Evolutionary conservation across 2,329 filamentous ascomycete species (phyloP), one percentile per base, ranked within the genome.

Genomic region (Neofusicoccum kwambonambiense): DNA sequence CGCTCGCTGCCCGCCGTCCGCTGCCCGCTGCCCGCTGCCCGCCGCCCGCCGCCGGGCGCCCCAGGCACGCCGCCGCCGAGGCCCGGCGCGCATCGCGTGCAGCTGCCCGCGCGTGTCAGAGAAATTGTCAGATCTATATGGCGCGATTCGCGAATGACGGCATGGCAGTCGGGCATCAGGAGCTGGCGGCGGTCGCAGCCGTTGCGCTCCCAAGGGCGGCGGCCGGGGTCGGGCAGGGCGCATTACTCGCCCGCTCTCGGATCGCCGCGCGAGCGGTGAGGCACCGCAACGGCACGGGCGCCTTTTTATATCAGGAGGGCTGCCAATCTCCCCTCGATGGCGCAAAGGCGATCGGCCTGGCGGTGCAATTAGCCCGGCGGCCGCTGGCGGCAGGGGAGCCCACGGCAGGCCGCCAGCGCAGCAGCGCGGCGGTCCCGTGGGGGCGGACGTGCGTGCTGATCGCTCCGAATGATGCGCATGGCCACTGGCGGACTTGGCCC

Each of bases 391-490:
- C 34, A 54, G 51, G 52, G 37, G 37, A n/a, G 17, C 27, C 31
- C 17, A 37, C 3, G 56, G 17, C n/a, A 3, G 42, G 19, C 15
- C 3, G 56, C 56, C 56, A 60, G 56, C 56, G 19, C 42, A 37
- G 56, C 56, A 60, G 44, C 52, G 52, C 52, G 52, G 42, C 52
- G 52, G 56, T 34, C 56, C 56, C 56, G 56, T 45, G 42, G 56
- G 56, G 56, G 41, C 56, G 56, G 56, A 31, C 56, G 56, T 60
- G 49, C 47, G 64, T 61, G 47, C 64, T 64, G 44, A 56, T 45
- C 47, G 50, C 52, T 57, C 35, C 42, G 62, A 64, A 64, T 60
- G 61, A 64, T 64, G 61, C 61, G 61, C 61, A 64, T 61, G 63
- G 62, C 51, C 35, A 50, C 44, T 65, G 54, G 41, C 56, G 56